Evolutionary conservation across 2,329 filamentous ascomycete genomes (phyloP), one percentile per base, ranked within the genome.

Genomic region (Cordyceps cateniannulata): DNA sequence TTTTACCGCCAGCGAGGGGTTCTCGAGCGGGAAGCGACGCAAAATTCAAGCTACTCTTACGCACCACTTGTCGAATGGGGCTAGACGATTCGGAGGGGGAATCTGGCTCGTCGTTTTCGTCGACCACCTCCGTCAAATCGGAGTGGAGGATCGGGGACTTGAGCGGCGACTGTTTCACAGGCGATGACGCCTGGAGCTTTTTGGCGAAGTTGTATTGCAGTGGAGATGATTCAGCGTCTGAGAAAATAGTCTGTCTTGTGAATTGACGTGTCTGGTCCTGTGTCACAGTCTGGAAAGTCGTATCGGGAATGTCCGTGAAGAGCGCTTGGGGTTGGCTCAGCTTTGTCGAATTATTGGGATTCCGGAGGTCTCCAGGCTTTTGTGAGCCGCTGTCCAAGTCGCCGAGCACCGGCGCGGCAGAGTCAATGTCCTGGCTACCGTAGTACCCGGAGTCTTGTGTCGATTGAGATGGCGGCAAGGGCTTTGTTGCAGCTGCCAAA

Each of bases 31-130:
- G 95, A 14, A 99, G 80, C 20, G 95, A 91, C 42, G 95, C 91
- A 75, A 99, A 98, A 62, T 90, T 96, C 63, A 99, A 81, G 71
- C 93, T 98, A 75, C 93, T 96, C 79, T 98, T 98, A 63, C 93
- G 87, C 66, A 96, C 83, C 32, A 90, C 79, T 2, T 89, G 88
- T 66, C 90, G 83, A 53, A 89, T 85, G 0, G 90, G 90, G 66
- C 88, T 93, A 0, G 89, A 91, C 1, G 78, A 81, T 52, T 90
- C 87, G 2, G 88, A 90, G 18, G 83, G 82, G 3, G 86, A 88
- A 3, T 27, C 42, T 18, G 50, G 42, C 16, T 54, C 40, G n/a
- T 54, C 50, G n/a, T 54, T 54, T 16, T 38, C 50, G 16, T 54
- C 58, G 5, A 18, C 75, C 63, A 83, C 83, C 44, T 83, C 81